phyloP scores from a whole-genome alignment of 2,329 filamentous ascomycete genomes.

The Colletotrichum sp. region DNA sequence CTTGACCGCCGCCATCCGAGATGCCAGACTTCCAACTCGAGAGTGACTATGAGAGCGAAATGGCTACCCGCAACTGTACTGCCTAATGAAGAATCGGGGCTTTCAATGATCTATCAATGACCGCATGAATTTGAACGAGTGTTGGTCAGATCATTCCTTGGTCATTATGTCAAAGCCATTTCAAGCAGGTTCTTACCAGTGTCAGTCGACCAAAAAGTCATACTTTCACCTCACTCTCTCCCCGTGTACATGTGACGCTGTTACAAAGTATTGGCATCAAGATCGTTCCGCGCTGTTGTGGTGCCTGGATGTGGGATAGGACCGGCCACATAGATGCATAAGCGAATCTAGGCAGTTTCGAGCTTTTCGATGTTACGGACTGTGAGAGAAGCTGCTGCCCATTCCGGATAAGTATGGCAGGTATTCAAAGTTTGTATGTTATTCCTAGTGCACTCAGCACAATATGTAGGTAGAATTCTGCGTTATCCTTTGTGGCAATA shows the following conservation, averaged over 20 bases:
- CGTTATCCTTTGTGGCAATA: background rate
- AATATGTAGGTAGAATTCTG: background rate
- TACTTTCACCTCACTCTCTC: background rate
- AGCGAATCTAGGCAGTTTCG: constrained; percentile 46
- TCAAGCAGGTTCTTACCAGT: background rate
- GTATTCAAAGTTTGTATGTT: background rate
- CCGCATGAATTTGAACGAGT: background rate
- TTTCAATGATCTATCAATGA: constrained; percentile 54
- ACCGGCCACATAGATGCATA: constrained; percentile 55
- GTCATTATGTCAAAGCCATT: background rate
- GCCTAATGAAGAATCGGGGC: constrained; percentile 65
- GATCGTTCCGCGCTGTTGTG: constrained; percentile 62
- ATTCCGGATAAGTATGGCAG: background rate
- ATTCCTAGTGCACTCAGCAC: background rate
- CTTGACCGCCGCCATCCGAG: background rate
- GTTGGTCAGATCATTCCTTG: background rate
- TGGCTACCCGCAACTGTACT: constrained; percentile 64
- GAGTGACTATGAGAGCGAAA: constrained; percentile 59
- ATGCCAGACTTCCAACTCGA: constrained; percentile 42
- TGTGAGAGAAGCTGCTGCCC: background rate
- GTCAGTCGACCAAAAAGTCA: background rate
- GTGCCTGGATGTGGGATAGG: constrained; percentile 62
- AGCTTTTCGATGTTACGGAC: constrained; percentile 35
- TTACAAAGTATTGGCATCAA: constrained; percentile 39
- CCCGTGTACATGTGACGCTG: background rate